Evolutionary conservation across 2,329 filamentous ascomycete genomes (phyloP), one percentile per base, ranked within the genome.

Genomic region (Fusarium sublunatum): DNA sequence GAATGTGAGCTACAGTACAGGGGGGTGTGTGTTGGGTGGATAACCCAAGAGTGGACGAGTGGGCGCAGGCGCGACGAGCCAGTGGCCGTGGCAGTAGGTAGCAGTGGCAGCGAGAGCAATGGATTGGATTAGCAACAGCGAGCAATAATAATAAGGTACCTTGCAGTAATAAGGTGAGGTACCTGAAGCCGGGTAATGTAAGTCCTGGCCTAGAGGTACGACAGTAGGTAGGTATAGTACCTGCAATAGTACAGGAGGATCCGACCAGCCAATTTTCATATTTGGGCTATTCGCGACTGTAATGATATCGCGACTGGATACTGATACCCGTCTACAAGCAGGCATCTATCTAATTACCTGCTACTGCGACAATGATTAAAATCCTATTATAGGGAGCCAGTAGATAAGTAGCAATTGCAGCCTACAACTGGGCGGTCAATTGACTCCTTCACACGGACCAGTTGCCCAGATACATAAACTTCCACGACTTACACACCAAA

Each of bases 1-100:
- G 70, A 72, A 70, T 73, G 67, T 61, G 63, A 71, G 71, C 71
- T 71, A 68, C 70, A 70, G 65, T 68, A 55, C 49, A 61, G 57
- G 48, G 70, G 70, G 68, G 67, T 66, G 68, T 68, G 68, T 63
- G 52, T 65, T 66, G 66, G 63, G 64, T 61, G 51, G 65, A 40
- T 58, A 59, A 48, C 42, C 49, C 51, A 44, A 61, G 62, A 53
- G 61, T 60, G 51, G 53, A 53, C 48, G 53, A 41, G 55, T 58
- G 61, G 62, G 51, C 47, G 64, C 32, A 41, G 62, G 60, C 61
- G 63, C 55, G 56, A 61, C 46, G 64, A 61, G 51, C 61, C 61
- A 61, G 61, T 62, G 56, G 35, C 50, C 55, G 58, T 29, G 25
- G 42, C 45, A 58, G 45, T 19, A 2, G 38, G 29, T 29, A 22